phyloP scores from a whole-genome alignment of 768 basidiomycete genomes.

The Glaciozyma martinii region DNA sequence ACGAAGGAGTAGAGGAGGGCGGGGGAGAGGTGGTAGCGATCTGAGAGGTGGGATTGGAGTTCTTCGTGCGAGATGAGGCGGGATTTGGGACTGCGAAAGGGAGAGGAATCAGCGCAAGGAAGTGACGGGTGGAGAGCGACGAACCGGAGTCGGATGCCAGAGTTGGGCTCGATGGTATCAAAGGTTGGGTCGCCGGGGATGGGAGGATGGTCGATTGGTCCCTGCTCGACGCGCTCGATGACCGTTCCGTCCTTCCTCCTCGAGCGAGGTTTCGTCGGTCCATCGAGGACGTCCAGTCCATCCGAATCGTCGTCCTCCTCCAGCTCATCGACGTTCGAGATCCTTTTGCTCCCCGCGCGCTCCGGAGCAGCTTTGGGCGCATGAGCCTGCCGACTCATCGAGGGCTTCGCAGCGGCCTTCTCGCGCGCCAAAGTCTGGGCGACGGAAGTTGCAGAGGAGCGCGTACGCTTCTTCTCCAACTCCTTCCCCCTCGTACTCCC shows the following conservation, averaged over 20 bases:
- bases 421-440: too few species aligned
- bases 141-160: slow-evolving; percentile 71
- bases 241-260: slow-evolving; percentile 43
- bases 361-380: background rate
- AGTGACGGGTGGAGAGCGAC: slow-evolving; percentile 37
- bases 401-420: too few species aligned
- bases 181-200: slow-evolving; percentile 67
- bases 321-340: background rate
- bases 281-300: slow-evolving; percentile 16
- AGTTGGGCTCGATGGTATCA: slow-evolving; percentile 76
- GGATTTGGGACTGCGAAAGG: slow-evolving; percentile 1
- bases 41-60: slow-evolving; percentile 67
- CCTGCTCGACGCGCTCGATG: slow-evolving; percentile 65
- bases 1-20: slow-evolving; percentile 80
- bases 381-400: background rate
- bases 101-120: background rate
- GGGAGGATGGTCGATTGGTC: slow-evolving; percentile 65
- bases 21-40: slow-evolving; percentile 78
- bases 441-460: too few species aligned
- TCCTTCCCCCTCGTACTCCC: background rate
- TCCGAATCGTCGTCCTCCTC: slow-evolving; percentile 2
- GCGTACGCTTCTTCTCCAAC: background rate
- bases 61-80: slow-evolving; percentile 65
- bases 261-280: slow-evolving; percentile 12
- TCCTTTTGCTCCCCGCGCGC: background rate